Evolutionary conservation across 2,329 filamentous ascomycete species (phyloP).

Genomic region (Cordyceps cicadae): DNA sequence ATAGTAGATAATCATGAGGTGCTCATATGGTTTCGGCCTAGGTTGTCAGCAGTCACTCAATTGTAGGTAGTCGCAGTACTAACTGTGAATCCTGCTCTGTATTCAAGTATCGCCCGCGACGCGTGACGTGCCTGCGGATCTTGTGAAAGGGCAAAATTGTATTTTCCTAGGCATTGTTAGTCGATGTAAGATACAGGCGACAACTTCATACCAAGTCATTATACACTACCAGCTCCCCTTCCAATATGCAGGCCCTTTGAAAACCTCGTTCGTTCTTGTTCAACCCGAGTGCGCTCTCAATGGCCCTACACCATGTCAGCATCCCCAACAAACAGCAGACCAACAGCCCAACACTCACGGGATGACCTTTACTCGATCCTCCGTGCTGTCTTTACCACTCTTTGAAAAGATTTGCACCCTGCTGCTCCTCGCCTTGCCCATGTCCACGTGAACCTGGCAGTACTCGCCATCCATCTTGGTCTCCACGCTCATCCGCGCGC

Average conservation of each 20-base stretch:
- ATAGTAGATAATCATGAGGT: slow-evolving; percentile 55
- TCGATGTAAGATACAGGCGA: neutral
- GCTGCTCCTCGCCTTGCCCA: slow-evolving; percentile 40
- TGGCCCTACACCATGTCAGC: slow-evolving; percentile 32
- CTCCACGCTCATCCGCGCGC: slow-evolving; percentile 61
- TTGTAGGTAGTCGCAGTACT: slow-evolving; percentile 18
- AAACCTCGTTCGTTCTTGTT: slow-evolving; percentile 51
- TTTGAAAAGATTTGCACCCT: slow-evolving; percentile 82
- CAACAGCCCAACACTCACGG: slow-evolving; percentile 26
- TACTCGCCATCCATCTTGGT: slow-evolving; percentile 85
- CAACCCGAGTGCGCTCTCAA: slow-evolving; percentile 57
- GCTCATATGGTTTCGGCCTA: slow-evolving; percentile 42
- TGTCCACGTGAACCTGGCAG: slow-evolving; percentile 77
- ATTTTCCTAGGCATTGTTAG: slow-evolving; percentile 34
- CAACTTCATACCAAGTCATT: slow-evolving; percentile 44
- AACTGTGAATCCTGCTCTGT: slow-evolving; percentile 61
- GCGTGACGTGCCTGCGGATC: slow-evolving; percentile 69
- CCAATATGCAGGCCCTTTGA: slow-evolving; percentile 61
- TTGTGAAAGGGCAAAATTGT: slow-evolving; percentile 70
- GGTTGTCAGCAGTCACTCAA: slow-evolving; percentile 16
- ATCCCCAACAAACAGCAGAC: neutral
- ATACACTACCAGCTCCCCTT: slow-evolving; percentile 77
- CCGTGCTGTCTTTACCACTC: slow-evolving; percentile 80
- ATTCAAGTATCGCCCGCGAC: slow-evolving; percentile 63
- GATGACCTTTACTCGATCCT: slow-evolving; percentile 56